Evolutionary conservation across 352 stramenopile genomes (phyloP).

Genomic region (Globisporangium yorkense): DNA sequence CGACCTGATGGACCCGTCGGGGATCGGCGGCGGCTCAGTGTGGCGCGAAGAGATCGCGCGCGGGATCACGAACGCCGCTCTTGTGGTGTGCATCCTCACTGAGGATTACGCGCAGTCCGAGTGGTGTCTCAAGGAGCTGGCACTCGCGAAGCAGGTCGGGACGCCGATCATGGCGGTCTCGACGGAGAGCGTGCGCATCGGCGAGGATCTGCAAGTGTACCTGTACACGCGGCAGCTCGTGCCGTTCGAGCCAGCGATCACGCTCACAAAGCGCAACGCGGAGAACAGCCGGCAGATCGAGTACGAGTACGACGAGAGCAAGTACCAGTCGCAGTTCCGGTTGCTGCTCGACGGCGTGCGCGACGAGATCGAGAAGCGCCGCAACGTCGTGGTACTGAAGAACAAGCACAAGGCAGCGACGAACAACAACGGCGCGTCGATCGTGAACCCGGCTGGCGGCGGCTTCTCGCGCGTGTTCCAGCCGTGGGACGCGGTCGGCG

Average conservation of each 20-base stretch:
- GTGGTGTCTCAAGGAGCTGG: conserved; percentile 83
- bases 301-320: conserved; percentile 71
- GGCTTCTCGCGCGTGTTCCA: conserved; percentile 59
- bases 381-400: conserved; percentile 32
- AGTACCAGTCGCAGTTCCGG: conserved; percentile 70
- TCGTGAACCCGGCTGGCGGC: conserved; percentile 13
- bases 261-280: conserved; percentile 34
- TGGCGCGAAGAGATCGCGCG: conserved; percentile 81
- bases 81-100: conserved; percentile 73
- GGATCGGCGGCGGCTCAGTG: conserved; percentile 72
- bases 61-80: conserved; percentile 67
- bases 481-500: conserved; percentile 37
- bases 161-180: conserved; percentile 76
- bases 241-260: conserved; percentile 70
- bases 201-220: conserved; percentile 77
- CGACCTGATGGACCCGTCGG: conserved; percentile 81
- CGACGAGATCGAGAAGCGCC: conserved; percentile 79
- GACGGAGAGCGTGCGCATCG: conserved; percentile 54
- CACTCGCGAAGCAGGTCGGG: conserved; percentile 72
- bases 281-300: conserved; percentile 63
- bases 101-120: conserved; percentile 77
- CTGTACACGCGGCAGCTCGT: conserved; percentile 80
- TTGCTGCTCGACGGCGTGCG: conserved; percentile 73
- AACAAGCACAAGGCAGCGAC: conserved; percentile 29
- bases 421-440: conserved; percentile 22